A percentile compares a stretch with the other conserved stretches of the same genome.
phyloP scores from a whole-genome alignment of 2,329 filamentous ascomycete species.

The Colletotrichum sp. region DNA sequence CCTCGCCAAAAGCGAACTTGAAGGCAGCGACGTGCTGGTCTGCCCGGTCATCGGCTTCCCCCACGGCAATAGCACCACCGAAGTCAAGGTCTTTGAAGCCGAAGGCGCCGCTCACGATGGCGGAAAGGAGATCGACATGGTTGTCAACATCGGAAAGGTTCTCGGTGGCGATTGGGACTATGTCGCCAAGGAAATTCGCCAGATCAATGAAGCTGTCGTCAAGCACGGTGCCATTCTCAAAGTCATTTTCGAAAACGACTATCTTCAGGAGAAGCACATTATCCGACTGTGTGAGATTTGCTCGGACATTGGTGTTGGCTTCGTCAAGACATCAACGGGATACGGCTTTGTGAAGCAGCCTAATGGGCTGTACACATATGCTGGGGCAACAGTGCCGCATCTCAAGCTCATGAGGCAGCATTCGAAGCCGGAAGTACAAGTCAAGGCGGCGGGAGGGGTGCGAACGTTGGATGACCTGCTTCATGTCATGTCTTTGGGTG shows the following conservation, averaged over 20 bases:
- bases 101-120: conserved; percentile 50
- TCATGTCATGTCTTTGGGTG: conserved; percentile 57
- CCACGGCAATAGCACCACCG: conserved; percentile 60
- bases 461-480: conserved; percentile 62
- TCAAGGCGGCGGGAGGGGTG: conserved; percentile 65
- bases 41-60: conserved; percentile 68
- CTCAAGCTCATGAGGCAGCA: conserved; percentile 59
- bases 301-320: conserved; percentile 53
- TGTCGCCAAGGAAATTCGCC: conserved; percentile 54
- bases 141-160: conserved; percentile 65
- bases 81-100: conserved; percentile 60
- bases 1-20: conserved; percentile 50
- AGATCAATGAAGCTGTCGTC: conserved; percentile 53
- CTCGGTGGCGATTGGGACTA: conserved; percentile 63
- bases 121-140: conserved; percentile 64
- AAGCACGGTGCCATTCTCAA: conserved; percentile 54
- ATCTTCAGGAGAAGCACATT: conserved; percentile 55
- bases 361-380: conserved; percentile 56
- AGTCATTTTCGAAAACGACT: conserved; percentile 69
- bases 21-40: conserved; percentile 52
- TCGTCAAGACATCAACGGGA: conserved; percentile 66
- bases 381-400: conserved; percentile 55
- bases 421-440: conserved; percentile 47
- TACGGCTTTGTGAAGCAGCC: conserved; percentile 64
- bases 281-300: conserved; percentile 60